A percentile compares a stretch with the other conserved stretches of the same genome.
Evolutionary conservation across 345 rosid species (phyloP).

Genomic region (Sonneratia caseolaris): DNA sequence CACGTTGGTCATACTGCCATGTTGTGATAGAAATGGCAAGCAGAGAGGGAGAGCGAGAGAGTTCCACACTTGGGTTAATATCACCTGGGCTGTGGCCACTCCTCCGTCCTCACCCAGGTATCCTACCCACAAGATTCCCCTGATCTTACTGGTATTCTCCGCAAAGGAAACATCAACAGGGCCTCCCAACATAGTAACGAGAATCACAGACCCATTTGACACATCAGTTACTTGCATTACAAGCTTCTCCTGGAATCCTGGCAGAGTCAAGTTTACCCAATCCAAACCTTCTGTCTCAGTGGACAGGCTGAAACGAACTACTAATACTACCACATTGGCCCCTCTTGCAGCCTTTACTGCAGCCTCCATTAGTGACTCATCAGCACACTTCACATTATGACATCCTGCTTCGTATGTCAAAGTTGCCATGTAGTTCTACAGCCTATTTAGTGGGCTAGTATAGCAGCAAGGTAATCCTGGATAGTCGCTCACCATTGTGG

Average conservation of each 20-base stretch:
- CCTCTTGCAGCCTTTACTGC: constrained; percentile 20
- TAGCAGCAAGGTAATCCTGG: constrained; percentile 38
- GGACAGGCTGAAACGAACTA: constrained; percentile 35
- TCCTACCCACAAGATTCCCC: constrained; percentile 43
- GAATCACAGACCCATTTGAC: constrained; percentile 22
- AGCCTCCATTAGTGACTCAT: constrained; percentile 7
- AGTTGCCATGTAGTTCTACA: constrained; percentile 20
- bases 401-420: constrained; percentile 26
- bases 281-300: constrained; percentile 37
- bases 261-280: constrained; percentile 32
- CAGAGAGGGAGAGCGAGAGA: background rate
- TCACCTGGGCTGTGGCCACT: constrained; percentile 36
- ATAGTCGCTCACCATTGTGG: constrained; percentile 37
- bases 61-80: constrained; percentile 36
- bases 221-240: constrained; percentile 25
- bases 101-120: constrained; percentile 56
- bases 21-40: background rate
- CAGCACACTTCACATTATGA: constrained; percentile 18
- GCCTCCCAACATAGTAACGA: constrained; percentile 38
- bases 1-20: background rate
- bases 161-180: constrained; percentile 34
- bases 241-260: constrained; percentile 35
- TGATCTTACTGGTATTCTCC: constrained; percentile 7
- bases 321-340: constrained; percentile 25
- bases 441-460: constrained; percentile 41